Conservation (phyloP, 768 basidiomycete species). For the Neoboletus subvelutipes region DNA sequence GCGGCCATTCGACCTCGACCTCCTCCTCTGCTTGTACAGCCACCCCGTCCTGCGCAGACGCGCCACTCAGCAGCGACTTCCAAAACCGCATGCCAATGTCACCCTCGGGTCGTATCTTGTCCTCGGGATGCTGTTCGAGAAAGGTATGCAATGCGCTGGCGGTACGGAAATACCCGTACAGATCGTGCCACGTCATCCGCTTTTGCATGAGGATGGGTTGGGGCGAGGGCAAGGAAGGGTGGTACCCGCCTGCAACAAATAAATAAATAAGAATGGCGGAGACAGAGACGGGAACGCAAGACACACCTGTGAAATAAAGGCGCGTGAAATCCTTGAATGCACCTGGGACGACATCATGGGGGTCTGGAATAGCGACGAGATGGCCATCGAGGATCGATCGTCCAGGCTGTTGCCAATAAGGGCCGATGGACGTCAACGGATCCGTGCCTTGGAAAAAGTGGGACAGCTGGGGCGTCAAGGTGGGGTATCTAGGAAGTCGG, state of each 20-base stretch:
- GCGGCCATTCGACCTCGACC: constrained; percentile 44
- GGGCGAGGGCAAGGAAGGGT: constrained; percentile 36
- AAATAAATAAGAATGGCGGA: no score
- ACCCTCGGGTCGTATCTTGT: constrained; percentile 46
- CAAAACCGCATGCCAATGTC: constrained; percentile 67
- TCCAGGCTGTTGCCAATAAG: constrained; percentile 81
- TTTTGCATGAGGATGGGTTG: constrained; percentile 54
- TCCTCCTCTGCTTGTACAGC: constrained; percentile 18
- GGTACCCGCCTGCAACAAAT: constrained; percentile 36
- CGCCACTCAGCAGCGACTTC: constrained; percentile 48
- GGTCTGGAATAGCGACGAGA: constrained; percentile 66
- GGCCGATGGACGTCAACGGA: constrained; percentile 54
- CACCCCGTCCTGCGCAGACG: constrained; percentile 26
- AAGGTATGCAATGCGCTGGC: constrained; percentile 70
- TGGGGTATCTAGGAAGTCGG: constrained; percentile 59
- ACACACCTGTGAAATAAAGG: constrained; percentile 58
- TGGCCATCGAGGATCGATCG: constrained; percentile 71
- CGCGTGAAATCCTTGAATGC: constrained; percentile 46
- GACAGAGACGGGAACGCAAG: not conserved
- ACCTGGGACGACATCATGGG: constrained; percentile 33
- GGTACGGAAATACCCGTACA: constrained; percentile 69
- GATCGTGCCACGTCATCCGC: constrained; percentile 60
- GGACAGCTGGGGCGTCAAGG: constrained; percentile 56
- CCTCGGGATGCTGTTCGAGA: constrained; percentile 62
- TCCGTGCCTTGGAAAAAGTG: constrained; percentile 63